phyloP scores from a whole-genome alignment of 805 yeast genomes.

The Wickerhamomyces xylosicus region DNA sequence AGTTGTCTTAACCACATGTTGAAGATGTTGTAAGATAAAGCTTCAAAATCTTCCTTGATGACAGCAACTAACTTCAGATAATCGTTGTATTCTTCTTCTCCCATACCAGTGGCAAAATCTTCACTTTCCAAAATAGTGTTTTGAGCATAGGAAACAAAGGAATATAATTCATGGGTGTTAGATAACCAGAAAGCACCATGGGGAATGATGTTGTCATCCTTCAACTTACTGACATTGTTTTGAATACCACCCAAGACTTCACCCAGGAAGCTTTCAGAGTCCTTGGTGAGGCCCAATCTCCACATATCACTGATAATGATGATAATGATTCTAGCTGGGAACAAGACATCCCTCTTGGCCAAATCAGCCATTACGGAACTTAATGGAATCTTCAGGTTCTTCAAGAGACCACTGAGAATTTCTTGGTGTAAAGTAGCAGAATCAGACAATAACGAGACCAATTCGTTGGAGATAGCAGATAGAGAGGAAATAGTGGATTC shows the following conservation, averaged over 20 bases:
- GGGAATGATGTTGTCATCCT: constrained; percentile 78
- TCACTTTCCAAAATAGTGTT: constrained; percentile 83
- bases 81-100: constrained; percentile 81
- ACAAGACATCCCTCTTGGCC: constrained; percentile 81
- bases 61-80: constrained; percentile 83
- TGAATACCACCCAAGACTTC: constrained; percentile 83
- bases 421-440: constrained; percentile 69
- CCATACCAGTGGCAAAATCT: constrained; percentile 71
- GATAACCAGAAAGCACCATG: constrained; percentile 98
- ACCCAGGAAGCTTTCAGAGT: constrained; percentile 84
- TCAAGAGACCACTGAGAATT: constrained; percentile 76
- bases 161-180: constrained; percentile 88
- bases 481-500: constrained; percentile 32
- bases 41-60: constrained; percentile 89
- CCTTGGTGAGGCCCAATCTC: constrained; percentile 89
- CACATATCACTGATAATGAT: constrained; percentile 94
- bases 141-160: constrained; percentile 92
- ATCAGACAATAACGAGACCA: constrained; percentile 60
- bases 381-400: constrained; percentile 76
- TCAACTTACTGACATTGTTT: constrained; percentile 64
- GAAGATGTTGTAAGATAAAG: constrained; percentile 85
- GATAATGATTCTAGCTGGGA: constrained; percentile 93
- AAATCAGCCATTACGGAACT: constrained; percentile 78
- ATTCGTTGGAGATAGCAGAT: constrained; percentile 66
- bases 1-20: constrained; percentile 96